Conservation (phyloP, 2,329 filamentous ascomycete species). For the Dendryphion nanum region DNA sequence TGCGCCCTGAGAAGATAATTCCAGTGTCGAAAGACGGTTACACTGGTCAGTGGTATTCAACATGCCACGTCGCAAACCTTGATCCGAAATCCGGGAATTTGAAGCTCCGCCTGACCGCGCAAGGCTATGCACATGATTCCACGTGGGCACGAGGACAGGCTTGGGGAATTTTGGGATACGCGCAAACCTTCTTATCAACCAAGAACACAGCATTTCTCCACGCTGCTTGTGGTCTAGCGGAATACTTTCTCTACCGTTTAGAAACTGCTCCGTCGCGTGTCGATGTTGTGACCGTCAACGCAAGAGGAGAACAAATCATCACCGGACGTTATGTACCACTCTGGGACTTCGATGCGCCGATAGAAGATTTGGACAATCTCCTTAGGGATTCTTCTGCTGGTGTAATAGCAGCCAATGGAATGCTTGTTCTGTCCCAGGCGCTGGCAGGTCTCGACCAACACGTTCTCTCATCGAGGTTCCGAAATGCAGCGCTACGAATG, state of each 20-base stretch:
- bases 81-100: constrained; percentile 32
- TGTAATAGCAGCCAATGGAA: constrained; percentile 37
- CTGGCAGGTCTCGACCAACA: constrained; percentile 31
- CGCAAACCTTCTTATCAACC: constrained; percentile 44
- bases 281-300: neutral
- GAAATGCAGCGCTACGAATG: constrained; percentile 13
- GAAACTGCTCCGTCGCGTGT: constrained; percentile 19
- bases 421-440: constrained; percentile 36
- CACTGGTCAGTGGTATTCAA: constrained; percentile 27
- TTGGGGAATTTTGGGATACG: constrained; percentile 47
- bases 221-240: constrained; percentile 42
- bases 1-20: neutral
- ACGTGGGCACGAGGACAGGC: constrained; percentile 48
- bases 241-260: constrained; percentile 45
- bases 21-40: constrained; percentile 8
- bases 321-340: constrained; percentile 34
- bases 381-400: constrained; percentile 42
- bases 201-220: constrained; percentile 38
- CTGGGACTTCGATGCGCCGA: constrained; percentile 50
- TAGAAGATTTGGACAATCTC: constrained; percentile 10
- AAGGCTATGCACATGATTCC: constrained; percentile 42
- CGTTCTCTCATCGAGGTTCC: constrained; percentile 20
- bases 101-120: constrained; percentile 44
- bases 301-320: neutral
- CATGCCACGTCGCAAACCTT: constrained; percentile 44